Evolutionary conservation across 352 stramenopile genomes (phyloP), one percentile per base, ranked within the genome.

Genomic region (Phytophthora crassamura): DNA sequence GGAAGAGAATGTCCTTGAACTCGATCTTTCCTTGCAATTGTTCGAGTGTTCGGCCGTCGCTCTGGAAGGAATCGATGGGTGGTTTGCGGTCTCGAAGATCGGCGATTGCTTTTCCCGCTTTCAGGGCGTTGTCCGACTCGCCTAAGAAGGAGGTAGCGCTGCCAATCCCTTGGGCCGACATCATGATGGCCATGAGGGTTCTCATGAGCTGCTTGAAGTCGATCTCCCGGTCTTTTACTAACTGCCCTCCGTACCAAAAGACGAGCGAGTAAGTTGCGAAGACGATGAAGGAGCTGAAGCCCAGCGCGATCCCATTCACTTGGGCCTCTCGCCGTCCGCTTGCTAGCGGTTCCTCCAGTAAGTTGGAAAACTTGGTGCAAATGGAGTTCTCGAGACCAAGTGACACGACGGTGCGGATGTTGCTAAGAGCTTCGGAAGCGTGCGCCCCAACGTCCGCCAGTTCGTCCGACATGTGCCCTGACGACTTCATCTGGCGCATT

Each of bases 1-100:
- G 64, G 66, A 96, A 96, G 11, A 61, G 67, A 18, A 95, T 77
- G 56, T 91, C 58, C 45, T 70, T 55, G 55, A 93, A 93, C 36
- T 78, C 62, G 10, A 94, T 59, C 9, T 72, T 58, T 2, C 75
- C 78, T n/a, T 69, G 40, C 0, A 80, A 45, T 4, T 43, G 50
- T 4, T 49, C 50, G 3, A 68, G 67, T 14, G 7, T 36, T 11
- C 40, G 25, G 0, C 77, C 74, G 6, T 47, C 60, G 34, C 69
- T 43, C 10, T 62, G 57, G 35, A 82, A 82, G 8, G 74, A 78
- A 18, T 86, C 66, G 30, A 86, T 83, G 7, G 74, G 40, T 2
- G 65, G 20, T 18, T 57, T 39, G 6, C 65, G 61, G 16, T 86
- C 67, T 36, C 67, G 54, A 11, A 86, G 53, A 10, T 60, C 41